Evolutionary conservation across 2,329 filamentous ascomycete species (phyloP).

Genomic region (Talaromyces sp.): DNA sequence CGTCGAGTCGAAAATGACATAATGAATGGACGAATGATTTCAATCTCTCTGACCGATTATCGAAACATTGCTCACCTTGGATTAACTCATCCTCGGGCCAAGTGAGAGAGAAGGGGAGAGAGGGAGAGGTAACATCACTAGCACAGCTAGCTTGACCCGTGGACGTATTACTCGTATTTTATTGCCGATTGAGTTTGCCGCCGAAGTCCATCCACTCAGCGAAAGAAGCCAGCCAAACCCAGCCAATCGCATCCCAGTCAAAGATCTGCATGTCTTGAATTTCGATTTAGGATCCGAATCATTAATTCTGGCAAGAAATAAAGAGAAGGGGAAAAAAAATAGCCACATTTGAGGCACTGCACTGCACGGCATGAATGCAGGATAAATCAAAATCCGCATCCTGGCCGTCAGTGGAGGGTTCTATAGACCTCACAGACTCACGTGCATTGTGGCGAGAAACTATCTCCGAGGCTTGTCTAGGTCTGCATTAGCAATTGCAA

Average conservation of each 20-base stretch:
- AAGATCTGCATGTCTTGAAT: constrained; percentile 2
- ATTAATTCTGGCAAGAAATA: background rate
- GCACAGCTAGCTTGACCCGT: too few species aligned
- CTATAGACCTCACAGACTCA: background rate
- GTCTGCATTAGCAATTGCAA: too few species aligned
- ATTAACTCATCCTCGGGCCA: background rate
- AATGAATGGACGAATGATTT: background rate
- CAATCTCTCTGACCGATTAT: background rate
- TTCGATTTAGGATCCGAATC: background rate
- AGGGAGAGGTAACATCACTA: background rate
- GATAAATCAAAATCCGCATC: background rate
- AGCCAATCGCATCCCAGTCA: background rate
- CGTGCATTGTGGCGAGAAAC: background rate
- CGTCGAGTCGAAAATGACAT: background rate
- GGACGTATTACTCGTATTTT: background rate
- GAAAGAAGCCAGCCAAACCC: background rate
- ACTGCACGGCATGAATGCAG: too few species aligned
- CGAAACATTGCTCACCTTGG: background rate
- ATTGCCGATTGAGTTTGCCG: background rate
- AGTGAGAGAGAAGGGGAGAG: background rate
- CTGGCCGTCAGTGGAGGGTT: background rate
- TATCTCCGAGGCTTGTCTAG: background rate
- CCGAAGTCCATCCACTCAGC: background rate
- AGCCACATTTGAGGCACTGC: background rate
- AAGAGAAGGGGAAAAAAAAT: too few species aligned